These are phyloP conservation scores for Aspergillus felis DNA, from an alignment of 2,329 filamentous ascomycete genomes.

Conservation along the genomic window DNA sequence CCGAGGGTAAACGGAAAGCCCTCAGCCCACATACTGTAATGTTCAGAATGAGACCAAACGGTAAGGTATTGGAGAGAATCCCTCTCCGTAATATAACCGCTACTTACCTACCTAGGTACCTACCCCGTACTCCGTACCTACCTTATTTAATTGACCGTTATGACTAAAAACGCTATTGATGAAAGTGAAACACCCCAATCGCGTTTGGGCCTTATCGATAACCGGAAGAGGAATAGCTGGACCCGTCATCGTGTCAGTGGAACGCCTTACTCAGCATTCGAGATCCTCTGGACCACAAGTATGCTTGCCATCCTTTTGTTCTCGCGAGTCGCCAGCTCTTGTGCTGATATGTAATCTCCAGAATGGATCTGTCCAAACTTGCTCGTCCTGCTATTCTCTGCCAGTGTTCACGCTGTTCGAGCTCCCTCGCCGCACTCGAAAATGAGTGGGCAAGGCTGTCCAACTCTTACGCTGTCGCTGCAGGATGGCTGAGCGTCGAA, in stretches of 20 bases:
- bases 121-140: no score
- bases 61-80: no score
- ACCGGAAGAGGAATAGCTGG: constrained; percentile 15
- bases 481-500: constrained; percentile 37
- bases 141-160: no score
- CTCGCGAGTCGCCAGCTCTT: constrained; percentile 3
- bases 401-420: constrained; percentile 38
- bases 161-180: constrained; percentile 4
- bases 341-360: constrained; percentile 2
- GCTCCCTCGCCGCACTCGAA: constrained; percentile 38
- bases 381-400: constrained; percentile 36
- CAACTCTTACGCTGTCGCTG: constrained; percentile 32
- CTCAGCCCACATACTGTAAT: no score
- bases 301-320: constrained; percentile 13
- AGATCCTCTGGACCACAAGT: constrained; percentile 18
- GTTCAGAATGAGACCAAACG: no score
- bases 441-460: constrained; percentile 41
- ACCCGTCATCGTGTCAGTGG: constrained; percentile 15
- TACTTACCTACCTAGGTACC: no score
- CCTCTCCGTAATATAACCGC: no score
- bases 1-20: no score
- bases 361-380: constrained; percentile 34
- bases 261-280: constrained; percentile 28
- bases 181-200: constrained; percentile 5
- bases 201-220: constrained; percentile 18